Percentiles rank a stretch among this genome's conserved stretches.
Conservation (phyloP, 257 asterid species). For the Oldenlandia corymbosa region DNA sequence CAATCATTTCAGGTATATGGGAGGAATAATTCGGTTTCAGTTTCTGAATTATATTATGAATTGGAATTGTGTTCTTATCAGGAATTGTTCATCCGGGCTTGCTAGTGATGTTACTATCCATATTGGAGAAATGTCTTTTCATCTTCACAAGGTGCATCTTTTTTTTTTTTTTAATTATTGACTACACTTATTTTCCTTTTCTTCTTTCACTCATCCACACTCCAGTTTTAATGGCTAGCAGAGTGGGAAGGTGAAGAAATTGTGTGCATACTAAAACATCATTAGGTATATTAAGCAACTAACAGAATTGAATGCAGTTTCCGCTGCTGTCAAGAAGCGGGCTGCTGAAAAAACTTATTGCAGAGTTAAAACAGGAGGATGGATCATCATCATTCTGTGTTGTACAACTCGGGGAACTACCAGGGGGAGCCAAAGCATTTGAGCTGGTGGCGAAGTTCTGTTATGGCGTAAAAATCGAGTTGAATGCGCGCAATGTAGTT, state of each 20-base stretch:
- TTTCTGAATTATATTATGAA: background rate
- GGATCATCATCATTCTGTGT: constrained; percentile 32
- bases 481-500: constrained; percentile 64
- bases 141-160: constrained; percentile 78
- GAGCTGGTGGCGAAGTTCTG: constrained; percentile 82
- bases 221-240: too few species aligned
- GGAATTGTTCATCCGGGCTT: constrained; percentile 79
- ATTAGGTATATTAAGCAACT: too few species aligned
- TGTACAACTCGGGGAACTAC: constrained; percentile 54
- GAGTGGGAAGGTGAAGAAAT: too few species aligned
- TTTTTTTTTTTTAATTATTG: too few species aligned
- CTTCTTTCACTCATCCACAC: too few species aligned
- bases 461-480: constrained; percentile 73
- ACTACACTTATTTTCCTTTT: too few species aligned
- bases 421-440: constrained; percentile 86
- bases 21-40: background rate
- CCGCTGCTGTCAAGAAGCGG: constrained; percentile 82
- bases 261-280: too few species aligned
- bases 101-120: constrained; percentile 71
- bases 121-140: constrained; percentile 79
- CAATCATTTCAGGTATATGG: too few species aligned
- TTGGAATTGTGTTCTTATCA: constrained; percentile 10
- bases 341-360: constrained; percentile 62
- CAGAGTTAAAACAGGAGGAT: constrained; percentile 28
- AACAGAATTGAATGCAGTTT: too few species aligned